A percentile compares a stretch with the other conserved stretches of the same genome.
Conservation (phyloP, 164 flowering plant genomes). For the Stephania cephalantha region DNA sequence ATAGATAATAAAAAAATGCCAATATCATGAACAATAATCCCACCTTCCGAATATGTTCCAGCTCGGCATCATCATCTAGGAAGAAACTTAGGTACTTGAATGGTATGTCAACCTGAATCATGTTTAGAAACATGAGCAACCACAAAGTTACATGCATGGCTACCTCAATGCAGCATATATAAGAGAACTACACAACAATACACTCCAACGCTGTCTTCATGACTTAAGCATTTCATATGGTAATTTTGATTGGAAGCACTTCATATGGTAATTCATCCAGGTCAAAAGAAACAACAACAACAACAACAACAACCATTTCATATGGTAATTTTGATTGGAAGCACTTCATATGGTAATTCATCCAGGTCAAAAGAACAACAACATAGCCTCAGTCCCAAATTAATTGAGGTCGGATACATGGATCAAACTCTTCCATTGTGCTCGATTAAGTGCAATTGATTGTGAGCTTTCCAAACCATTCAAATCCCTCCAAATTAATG, state of each 20-base stretch:
- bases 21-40: conserved; percentile 9
- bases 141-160: background rate
- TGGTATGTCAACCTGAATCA: conserved; percentile 79
- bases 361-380: too few relatives aligned
- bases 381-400: too few relatives aligned
- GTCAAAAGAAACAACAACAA: too few relatives aligned
- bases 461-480: too few relatives aligned
- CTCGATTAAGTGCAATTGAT: too few relatives aligned
- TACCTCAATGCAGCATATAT: background rate
- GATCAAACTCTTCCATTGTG: too few relatives aligned
- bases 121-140: conserved; percentile 2
- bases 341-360: too few relatives aligned
- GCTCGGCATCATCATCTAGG: conserved; percentile 90
- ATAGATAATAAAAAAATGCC: background rate
- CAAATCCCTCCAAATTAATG: too few relatives aligned
- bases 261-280: too few relatives aligned
- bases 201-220: background rate
- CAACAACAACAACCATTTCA: background rate
- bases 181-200: background rate
- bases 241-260: background rate
- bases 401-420: too few relatives aligned
- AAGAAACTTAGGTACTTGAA: conserved; percentile 82
- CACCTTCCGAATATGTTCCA: conserved; percentile 72
- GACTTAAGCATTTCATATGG: background rate
- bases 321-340: background rate